These are phyloP conservation scores for Phytophthora tubulina DNA, from an alignment of 352 stramenopile species.

Conservation along the genomic window DNA sequence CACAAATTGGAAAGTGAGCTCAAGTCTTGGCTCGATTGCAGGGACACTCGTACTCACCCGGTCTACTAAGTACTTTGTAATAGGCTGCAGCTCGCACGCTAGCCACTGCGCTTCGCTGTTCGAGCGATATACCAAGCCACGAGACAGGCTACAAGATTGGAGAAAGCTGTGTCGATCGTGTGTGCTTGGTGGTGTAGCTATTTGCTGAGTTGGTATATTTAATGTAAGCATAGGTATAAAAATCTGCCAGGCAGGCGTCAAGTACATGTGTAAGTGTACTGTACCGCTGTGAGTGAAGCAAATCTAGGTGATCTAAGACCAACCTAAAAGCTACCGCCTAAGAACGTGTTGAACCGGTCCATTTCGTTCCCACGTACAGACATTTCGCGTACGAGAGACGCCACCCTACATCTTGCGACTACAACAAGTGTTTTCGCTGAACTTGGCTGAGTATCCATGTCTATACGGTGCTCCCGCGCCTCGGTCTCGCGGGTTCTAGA, in stretches of 20 bases:
- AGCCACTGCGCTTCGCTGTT: too few species aligned
- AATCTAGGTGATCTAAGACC: slow-evolving; percentile 6
- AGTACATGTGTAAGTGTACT: neutral
- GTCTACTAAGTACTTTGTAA: too few species aligned
- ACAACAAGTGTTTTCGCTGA: slow-evolving; percentile 22
- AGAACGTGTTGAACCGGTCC: slow-evolving; percentile 13
- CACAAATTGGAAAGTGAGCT: slow-evolving; percentile 31
- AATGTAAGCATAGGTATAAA: too few species aligned
- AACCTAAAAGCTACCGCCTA: slow-evolving; percentile 6
- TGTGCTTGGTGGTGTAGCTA: neutral
- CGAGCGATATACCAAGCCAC: too few species aligned
- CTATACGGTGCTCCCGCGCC: neutral
- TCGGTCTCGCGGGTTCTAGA: neutral
- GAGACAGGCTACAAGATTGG: too few species aligned
- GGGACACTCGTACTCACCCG: neutral
- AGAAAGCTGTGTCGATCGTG: neutral
- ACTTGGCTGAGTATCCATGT: neutral
- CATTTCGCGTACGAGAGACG: slow-evolving; percentile 4
- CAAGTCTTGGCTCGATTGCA: neutral
- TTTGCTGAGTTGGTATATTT: neutral
- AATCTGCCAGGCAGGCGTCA: neutral
- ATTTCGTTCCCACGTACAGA: slow-evolving; percentile 17
- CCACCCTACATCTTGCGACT: slow-evolving; percentile 4
- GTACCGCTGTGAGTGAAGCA: neutral
- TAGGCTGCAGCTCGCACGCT: too few species aligned